Evolutionary conservation across 768 basidiomycete genomes (phyloP).

Genomic region (Suillus variegatus): DNA sequence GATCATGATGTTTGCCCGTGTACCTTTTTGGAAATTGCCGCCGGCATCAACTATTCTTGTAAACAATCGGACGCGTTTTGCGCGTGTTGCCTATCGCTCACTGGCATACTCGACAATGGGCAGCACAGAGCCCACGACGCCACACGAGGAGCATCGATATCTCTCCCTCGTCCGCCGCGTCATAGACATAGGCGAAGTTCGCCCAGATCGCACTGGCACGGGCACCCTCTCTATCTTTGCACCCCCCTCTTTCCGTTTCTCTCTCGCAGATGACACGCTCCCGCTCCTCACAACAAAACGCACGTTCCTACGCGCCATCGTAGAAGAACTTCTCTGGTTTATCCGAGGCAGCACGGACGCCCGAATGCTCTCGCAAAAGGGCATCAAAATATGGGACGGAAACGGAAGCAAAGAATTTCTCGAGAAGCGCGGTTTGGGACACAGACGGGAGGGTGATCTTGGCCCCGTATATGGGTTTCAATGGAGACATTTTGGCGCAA

Average conservation of each 20-base stretch:
- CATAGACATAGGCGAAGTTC: slow-evolving; percentile 70
- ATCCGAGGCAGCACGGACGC: slow-evolving; percentile 83
- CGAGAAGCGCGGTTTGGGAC: slow-evolving; percentile 78
- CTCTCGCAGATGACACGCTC: slow-evolving; percentile 69
- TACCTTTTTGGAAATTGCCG: neutral
- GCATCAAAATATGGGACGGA: slow-evolving; percentile 97
- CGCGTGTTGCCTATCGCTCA: neutral
- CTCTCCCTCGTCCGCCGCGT: slow-evolving; percentile 78
- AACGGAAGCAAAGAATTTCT: slow-evolving; percentile 90
- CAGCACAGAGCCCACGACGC: slow-evolving; percentile 3
- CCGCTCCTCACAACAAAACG: slow-evolving; percentile 95
- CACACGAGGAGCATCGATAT: slow-evolving; percentile 90
- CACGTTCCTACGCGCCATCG: slow-evolving; percentile 87
- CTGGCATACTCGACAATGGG: slow-evolving; percentile 5
- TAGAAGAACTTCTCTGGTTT: slow-evolving; percentile 97
- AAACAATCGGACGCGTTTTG: neutral
- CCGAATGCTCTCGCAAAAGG: slow-evolving; percentile 70
- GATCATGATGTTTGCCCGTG: neutral
- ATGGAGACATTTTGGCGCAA: slow-evolving; percentile 93
- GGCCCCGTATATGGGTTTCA: slow-evolving; percentile 98
- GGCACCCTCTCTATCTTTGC: slow-evolving; percentile 93
- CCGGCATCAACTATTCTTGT: neutral
- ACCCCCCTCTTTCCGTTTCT: slow-evolving; percentile 87
- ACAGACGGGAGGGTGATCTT: slow-evolving; percentile 87
- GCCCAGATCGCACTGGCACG: slow-evolving; percentile 93